phyloP scores from a whole-genome alignment of 148 eudicot genomes.

The Rhododendron molle region DNA sequence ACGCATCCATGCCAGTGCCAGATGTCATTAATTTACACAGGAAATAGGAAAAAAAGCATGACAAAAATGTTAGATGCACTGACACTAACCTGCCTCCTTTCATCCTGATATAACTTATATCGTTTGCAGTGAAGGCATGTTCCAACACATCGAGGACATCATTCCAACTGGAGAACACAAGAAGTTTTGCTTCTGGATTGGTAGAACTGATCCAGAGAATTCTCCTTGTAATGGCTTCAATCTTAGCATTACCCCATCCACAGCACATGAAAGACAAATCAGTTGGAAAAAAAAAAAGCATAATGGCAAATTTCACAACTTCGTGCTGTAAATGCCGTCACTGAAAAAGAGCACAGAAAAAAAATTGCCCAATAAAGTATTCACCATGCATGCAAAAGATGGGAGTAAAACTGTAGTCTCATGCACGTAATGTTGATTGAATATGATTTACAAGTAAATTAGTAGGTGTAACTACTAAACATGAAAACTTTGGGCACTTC shows the following conservation, averaged over 20 bases:
- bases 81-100: conserved; percentile 77
- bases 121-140: conserved; percentile 76
- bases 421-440: background rate
- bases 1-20: background rate
- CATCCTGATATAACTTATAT: conserved; percentile 74
- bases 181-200: conserved; percentile 68
- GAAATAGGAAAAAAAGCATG: background rate
- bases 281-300: background rate
- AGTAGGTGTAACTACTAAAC: background rate
- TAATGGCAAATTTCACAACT: background rate
- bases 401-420: background rate
- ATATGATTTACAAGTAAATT: background rate
- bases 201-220: conserved; percentile 69
- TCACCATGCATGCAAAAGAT: background rate
- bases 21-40: background rate
- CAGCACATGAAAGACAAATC: background rate
- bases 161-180: conserved; percentile 96
- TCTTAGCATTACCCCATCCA: conserved; percentile 26
- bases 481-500: background rate
- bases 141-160: conserved; percentile 93
- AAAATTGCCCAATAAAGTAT: background rate
- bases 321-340: background rate
- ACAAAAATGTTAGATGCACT: background rate
- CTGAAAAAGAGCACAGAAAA: background rate
- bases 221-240: conserved; percentile 92